A percentile compares a stretch with the other conserved stretches of the same genome.
These are phyloP conservation scores for Pichia membranifaciens DNA, from an alignment of 805 yeast species.

Conservation along the genomic window DNA sequence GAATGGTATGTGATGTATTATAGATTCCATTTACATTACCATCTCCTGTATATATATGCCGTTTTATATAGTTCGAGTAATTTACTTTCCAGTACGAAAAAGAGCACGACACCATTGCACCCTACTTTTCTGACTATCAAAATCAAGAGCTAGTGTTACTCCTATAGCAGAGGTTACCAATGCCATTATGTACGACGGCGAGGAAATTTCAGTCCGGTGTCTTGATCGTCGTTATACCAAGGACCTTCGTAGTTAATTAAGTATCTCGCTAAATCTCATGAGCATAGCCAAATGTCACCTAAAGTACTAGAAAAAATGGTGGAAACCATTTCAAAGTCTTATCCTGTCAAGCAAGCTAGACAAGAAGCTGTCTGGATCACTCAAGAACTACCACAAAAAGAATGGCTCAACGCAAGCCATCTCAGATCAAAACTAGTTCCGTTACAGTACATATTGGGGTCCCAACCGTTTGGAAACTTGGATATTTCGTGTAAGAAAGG, in stretches of 20 bases:
- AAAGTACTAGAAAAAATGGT: background rate
- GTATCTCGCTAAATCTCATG: too few relatives aligned
- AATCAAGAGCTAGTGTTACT: too few relatives aligned
- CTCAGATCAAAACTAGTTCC: slow-evolving; percentile 56
- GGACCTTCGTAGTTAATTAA: too few relatives aligned
- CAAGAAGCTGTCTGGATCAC: slow-evolving; percentile 61
- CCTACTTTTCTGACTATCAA: too few relatives aligned
- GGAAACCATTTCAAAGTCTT: slow-evolving; percentile 4
- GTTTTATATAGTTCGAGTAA: too few relatives aligned
- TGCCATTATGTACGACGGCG: too few relatives aligned
- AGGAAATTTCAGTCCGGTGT: too few relatives aligned
- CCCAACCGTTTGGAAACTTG: slow-evolving; percentile 80
- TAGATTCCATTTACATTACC: too few relatives aligned
- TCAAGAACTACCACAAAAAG: slow-evolving; percentile 42
- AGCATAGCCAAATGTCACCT: background rate
- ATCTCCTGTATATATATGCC: background rate
- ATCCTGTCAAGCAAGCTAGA: slow-evolving; percentile 36
- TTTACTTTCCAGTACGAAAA: too few relatives aligned
- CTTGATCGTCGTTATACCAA: too few relatives aligned
- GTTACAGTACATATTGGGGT: slow-evolving; percentile 75
- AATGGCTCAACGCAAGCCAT: slow-evolving; percentile 49
- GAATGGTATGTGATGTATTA: slow-evolving; percentile 42
- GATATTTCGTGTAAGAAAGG: slow-evolving; percentile 52
- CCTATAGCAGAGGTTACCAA: too few relatives aligned
- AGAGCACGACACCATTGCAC: too few relatives aligned